Conservation (phyloP, 345 rosid genomes). For the Gossypium turneri region DNA sequence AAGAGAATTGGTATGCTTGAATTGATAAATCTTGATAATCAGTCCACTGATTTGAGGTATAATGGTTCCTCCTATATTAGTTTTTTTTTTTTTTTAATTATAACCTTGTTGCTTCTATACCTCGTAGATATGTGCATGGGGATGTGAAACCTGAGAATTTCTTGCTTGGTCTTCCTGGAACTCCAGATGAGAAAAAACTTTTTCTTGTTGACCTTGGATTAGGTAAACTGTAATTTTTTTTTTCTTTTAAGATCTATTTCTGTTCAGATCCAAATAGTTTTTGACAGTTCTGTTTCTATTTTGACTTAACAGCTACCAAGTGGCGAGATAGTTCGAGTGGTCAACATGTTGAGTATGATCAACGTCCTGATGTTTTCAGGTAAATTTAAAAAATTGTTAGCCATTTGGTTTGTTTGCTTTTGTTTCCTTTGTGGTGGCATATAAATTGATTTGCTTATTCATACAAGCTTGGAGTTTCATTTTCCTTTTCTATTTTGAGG, state of each 20-base stretch:
- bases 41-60: not conserved
- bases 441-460: not conserved
- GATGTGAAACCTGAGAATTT: slow-evolving; percentile 98
- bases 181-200: slow-evolving; percentile 81
- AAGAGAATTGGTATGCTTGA: not conserved
- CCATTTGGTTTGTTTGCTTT: not conserved
- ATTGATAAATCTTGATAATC: not conserved
- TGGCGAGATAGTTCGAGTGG: slow-evolving; percentile 87
- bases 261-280: not conserved
- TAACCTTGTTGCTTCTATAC: slow-evolving; percentile 18
- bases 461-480: not conserved
- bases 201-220: slow-evolving; percentile 92
- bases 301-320: slow-evolving; percentile 56
- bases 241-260: not conserved
- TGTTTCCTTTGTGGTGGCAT: not conserved
- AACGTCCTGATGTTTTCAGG: slow-evolving; percentile 99
- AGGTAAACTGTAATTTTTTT: slow-evolving; percentile 38
- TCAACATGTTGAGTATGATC: slow-evolving; percentile 92
- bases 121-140: slow-evolving; percentile 86
- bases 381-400: slow-evolving; percentile 6
- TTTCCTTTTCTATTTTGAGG: not conserved
- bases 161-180: slow-evolving; percentile 82
- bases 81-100: not conserved
- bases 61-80: not conserved
- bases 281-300: slow-evolving; percentile 3